Evolutionary conservation across 2,329 filamentous ascomycete genomes (phyloP).

Genomic region (Penicillium palitans): DNA sequence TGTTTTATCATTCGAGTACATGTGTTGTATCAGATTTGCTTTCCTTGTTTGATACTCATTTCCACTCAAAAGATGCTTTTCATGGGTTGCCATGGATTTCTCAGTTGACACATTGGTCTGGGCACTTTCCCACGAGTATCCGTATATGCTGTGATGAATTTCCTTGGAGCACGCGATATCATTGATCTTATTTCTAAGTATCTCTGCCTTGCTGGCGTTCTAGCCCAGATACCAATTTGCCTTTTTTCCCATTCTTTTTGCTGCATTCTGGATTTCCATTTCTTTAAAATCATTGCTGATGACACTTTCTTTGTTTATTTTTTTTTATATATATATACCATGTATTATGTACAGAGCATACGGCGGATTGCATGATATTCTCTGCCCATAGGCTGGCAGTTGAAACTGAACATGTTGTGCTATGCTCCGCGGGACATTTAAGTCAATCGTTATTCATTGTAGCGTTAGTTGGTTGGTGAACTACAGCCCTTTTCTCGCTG

Average conservation of each 20-base stretch:
- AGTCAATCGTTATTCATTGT: neutral
- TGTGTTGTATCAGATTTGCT: conserved; percentile 21
- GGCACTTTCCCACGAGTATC: conserved; percentile 18
- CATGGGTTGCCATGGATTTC: conserved; percentile 16
- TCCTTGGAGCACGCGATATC: conserved; percentile 16
- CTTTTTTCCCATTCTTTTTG: conserved; percentile 6
- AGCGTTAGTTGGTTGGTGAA: neutral
- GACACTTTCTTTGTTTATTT: neutral
- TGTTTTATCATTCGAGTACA: conserved; percentile 22
- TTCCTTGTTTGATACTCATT: conserved; percentile 25
- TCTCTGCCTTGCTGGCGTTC: conserved; percentile 24
- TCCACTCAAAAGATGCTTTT: conserved; percentile 15
- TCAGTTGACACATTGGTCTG: conserved; percentile 21
- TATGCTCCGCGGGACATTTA: neutral
- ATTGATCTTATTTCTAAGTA: conserved; percentile 14
- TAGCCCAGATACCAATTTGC: conserved; percentile 33
- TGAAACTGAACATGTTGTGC: neutral
- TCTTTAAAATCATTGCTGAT: conserved; percentile 9
- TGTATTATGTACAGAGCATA: neutral
- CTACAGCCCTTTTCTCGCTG: neutral
- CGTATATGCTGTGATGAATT: conserved; percentile 29
- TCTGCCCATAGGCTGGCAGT: neutral
- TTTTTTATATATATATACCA: neutral
- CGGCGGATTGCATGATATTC: neutral
- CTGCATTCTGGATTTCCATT: conserved; percentile 5